Base-by-base conservation (phyloP, 768 basidiomycete genomes). In the Pleurotus platypus region DNA sequence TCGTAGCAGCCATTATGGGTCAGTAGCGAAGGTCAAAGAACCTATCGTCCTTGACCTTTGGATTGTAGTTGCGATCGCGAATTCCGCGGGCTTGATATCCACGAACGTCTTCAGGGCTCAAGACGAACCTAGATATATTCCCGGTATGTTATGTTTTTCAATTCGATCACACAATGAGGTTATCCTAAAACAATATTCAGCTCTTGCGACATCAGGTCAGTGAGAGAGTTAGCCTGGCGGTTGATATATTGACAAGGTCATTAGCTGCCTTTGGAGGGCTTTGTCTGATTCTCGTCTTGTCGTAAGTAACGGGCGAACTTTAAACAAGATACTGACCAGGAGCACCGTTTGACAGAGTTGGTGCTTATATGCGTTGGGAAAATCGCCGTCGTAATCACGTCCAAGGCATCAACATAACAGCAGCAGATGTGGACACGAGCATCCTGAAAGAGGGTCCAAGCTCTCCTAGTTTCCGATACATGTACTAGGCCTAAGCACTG, bases 1-100 rank as follows among this genome's bases (percentile, higher is more conserved):
- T 79, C 6, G 76, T 81, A 5, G 77, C 79, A 3, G 80, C 78
- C 8, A 76, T 80, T 13, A 81, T 79, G 78, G 74, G 78, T 76
- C 55, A 43, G 73, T 18, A 56, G 20, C 8, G 12, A 46, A 15
- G 26, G 39, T 7, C 5, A 20, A 40, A 38, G n/a, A 38, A 56
- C 2, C 12, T 27, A 46, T 53, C 12, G 24, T 11, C 16, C 15
- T 26, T 26, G 24, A 46, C 18, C 47, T 26, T 22, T 8, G 8
- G 13, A 27, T 22, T 26, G 16, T 39, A 80, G 77, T 80, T 55
- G 79, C 75, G 0, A 69, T 80, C 57, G 78, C 78, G 18, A 80
- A 80, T 60, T 73, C 74, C 35, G 70, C 78, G 54, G 80, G 81
- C 20, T 62, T 83, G 11, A 77, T 80, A 56, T 78, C 78, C 1